Evolutionary conservation across 1,284 basidiomycete species (phyloP), one percentile per base, ranked within the genome.

Genomic region (Pisolithus thermaeus): DNA sequence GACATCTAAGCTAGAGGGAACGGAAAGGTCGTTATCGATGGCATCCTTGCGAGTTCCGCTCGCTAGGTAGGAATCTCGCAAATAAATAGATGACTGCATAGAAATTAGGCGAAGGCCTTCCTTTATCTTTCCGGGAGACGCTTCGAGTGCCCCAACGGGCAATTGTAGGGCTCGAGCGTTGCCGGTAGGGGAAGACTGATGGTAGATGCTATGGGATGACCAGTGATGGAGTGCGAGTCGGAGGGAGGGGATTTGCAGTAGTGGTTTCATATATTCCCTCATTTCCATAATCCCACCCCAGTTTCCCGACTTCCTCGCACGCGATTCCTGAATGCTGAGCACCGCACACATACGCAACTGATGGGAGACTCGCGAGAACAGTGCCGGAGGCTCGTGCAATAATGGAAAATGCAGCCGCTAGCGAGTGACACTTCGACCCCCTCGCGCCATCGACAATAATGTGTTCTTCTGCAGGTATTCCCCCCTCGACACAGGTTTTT

Each of bases 101-200:
- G 78, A 80, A 7, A 72, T 66, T 25, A 78, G 67, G 67, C 77
- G 70, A 55, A 78, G 58, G 8, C 73, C 67, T 42, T 71, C 71
- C 52, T 76, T 70, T 2, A 73, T 68, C 39, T 74, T 68, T 23
- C 71, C 69, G 47, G 73, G 71, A 1, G 73, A 61, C 3, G 73
- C 64, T 47, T 81, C 74, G 37, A 87, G 73, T 14, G 81, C 83
- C 20, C 81, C 83, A 51, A 87, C 76, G 49, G 87, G 71, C 71
- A 78, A 82, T 58, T 73, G 74, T 56, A 87, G 69, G 14, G 27
- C 23, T 5, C 23, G 23, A 25, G 23, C 4, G 3, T 25, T 25
- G 23, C 3, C 23, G 5, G 2, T 25, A 25, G 23, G 23, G 23
- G 23, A 25, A 25, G 5, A 5, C 3, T 25, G 23, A 25, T 25